Conservation (phyloP, 768 basidiomycete species). For the Epithele typhae region DNA sequence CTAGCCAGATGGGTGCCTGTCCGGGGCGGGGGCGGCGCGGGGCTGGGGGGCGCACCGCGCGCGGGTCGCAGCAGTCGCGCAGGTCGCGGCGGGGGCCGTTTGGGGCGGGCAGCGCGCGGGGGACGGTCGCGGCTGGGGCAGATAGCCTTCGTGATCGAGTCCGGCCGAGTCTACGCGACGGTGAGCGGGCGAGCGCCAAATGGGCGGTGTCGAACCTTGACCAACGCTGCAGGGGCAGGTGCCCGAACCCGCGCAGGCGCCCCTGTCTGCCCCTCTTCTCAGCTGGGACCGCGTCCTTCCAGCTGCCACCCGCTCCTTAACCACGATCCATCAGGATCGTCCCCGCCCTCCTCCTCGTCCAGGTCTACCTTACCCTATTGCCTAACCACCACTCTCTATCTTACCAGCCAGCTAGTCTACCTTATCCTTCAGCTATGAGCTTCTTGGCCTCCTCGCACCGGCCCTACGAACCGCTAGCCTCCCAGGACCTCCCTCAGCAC, state of each 20-base stretch:
- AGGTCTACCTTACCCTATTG: constrained; percentile 16
- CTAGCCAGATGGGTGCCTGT: constrained; percentile 6
- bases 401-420: constrained; percentile 14
- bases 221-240: constrained; percentile 11
- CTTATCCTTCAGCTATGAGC: constrained; percentile 26
- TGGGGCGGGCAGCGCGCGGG: not conserved
- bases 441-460: constrained; percentile 27
- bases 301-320: constrained; percentile 15
- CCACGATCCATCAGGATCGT: constrained; percentile 17
- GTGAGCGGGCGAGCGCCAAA: constrained; percentile 5
- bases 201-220: constrained; percentile 8
- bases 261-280: constrained; percentile 17
- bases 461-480: constrained; percentile 25
- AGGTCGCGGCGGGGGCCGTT: constrained; percentile 8
- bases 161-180: constrained; percentile 10
- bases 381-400: constrained; percentile 11
- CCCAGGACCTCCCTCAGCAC: constrained; percentile 21
- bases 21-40: constrained; percentile 7
- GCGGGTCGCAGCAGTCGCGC: constrained; percentile 4
- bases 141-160: constrained; percentile 14
- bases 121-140: not conserved
- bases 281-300: constrained; percentile 14
- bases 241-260: constrained; percentile 14
- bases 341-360: constrained; percentile 10
- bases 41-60: constrained; percentile 2